These are phyloP conservation scores for Lichtheimia corymbifera DNA, from an alignment of 371 early-diverging fungal species.

Conservation along the genomic window DNA sequence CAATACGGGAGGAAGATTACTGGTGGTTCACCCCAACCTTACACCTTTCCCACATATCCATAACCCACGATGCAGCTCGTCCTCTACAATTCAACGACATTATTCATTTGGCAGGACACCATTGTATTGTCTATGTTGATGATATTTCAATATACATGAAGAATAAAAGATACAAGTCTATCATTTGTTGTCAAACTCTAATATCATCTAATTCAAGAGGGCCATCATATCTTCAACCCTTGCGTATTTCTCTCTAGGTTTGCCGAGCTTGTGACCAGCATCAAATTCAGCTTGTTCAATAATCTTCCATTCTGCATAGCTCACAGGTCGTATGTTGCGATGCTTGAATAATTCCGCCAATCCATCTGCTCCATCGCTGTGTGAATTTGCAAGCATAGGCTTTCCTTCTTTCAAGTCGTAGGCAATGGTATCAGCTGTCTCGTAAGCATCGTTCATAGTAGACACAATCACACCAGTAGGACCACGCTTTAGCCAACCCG, in stretches of 20 bases:
- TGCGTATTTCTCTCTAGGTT: slow-evolving; percentile 83
- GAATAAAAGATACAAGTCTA: no score
- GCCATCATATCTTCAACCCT: slow-evolving; percentile 69
- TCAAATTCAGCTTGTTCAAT: slow-evolving; percentile 79
- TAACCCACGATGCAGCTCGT: no score
- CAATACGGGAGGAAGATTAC: no score
- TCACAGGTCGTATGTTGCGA: slow-evolving; percentile 48
- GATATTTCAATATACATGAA: no score
- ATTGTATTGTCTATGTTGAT: no score
- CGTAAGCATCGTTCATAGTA: slow-evolving; percentile 92
- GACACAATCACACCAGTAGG: slow-evolving; percentile 94
- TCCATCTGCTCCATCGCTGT: slow-evolving; percentile 24
- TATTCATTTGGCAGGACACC: no score
- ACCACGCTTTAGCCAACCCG: slow-evolving; percentile 96
- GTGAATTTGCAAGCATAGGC: slow-evolving; percentile 20
- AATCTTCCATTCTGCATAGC: slow-evolving; percentile 79
- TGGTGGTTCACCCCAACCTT: no score
- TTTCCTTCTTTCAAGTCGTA: slow-evolving; percentile 52
- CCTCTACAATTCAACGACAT: no score
- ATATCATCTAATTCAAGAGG: slow-evolving; percentile 16
- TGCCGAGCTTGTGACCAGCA: slow-evolving; percentile 64
- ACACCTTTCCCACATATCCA: no score
- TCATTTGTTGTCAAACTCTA: no score
- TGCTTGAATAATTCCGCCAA: slow-evolving; percentile 27
- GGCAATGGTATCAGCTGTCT: slow-evolving; percentile 82